Evolutionary conservation across 192 early-diverging fungal genomes (phyloP).

Genomic region (Spizellomyces punctatus): DNA sequence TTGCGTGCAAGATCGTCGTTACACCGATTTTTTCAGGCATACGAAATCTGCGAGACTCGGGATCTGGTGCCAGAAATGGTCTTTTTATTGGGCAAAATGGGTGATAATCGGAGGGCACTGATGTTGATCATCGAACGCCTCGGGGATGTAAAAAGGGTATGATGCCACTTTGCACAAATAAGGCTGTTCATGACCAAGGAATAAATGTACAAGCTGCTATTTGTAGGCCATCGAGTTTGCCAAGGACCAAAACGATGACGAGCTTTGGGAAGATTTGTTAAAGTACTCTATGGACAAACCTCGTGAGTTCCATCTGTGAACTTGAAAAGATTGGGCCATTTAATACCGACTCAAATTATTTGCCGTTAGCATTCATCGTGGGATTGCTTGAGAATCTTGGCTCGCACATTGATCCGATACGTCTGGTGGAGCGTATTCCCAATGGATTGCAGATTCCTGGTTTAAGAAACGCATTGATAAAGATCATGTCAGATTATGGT

Average conservation of each 20-base stretch:
- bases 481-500: conserved; percentile 89
- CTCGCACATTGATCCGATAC: conserved; percentile 81
- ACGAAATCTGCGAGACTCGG: conserved; percentile 77
- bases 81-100: conserved; percentile 95
- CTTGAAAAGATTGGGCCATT: background rate
- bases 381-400: conserved; percentile 90
- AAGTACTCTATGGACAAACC: conserved; percentile 96
- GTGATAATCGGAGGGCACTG: conserved; percentile 90
- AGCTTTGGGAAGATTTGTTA: conserved; percentile 93
- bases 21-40: conserved; percentile 55
- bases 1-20: background rate
- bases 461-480: conserved; percentile 78
- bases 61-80: conserved; percentile 98
- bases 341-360: background rate
- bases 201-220: conserved; percentile 1
- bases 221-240: conserved; percentile 94
- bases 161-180: background rate
- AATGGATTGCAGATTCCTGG: conserved; percentile 78
- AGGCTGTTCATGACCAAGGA: background rate
- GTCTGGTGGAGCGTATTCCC: conserved; percentile 80
- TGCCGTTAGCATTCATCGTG: conserved; percentile 77
- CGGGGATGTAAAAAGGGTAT: conserved; percentile 82
- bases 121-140: conserved; percentile 91
- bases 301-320: conserved; percentile 50
- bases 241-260: conserved; percentile 94